phyloP scores from a whole-genome alignment of 2,329 filamentous ascomycete genomes.

The Cryoendolithus antarcticus region DNA sequence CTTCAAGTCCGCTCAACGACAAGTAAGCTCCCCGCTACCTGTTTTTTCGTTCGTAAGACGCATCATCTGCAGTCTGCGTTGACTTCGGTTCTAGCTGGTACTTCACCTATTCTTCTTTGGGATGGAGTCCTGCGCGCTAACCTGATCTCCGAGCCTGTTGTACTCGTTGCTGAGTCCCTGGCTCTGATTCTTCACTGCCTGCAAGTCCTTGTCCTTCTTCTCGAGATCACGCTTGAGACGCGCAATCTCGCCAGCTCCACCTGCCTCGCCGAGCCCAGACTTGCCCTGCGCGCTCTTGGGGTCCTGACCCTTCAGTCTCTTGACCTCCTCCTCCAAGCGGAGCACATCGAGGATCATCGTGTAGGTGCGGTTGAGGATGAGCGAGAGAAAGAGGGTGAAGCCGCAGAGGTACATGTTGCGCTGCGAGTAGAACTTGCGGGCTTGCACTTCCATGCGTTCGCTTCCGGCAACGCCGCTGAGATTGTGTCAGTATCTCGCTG shows the following conservation, averaged over 20 bases:
- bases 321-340: conserved; percentile 83
- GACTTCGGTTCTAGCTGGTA: too few relatives aligned
- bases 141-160: conserved; percentile 71
- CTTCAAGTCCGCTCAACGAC: too few relatives aligned
- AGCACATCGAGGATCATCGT: conserved; percentile 90
- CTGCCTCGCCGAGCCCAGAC: conserved; percentile 60
- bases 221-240: conserved; percentile 53
- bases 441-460: conserved; percentile 96
- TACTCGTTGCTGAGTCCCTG: conserved; percentile 76
- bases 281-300: conserved; percentile 45
- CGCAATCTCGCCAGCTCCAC: conserved; percentile 63
- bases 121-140: conserved; percentile 43
- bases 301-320: conserved; percentile 59
- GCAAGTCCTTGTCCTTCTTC: conserved; percentile 70
- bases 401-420: conserved; percentile 99
- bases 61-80: too few relatives aligned
- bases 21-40: too few relatives aligned
- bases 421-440: conserved; percentile 99
- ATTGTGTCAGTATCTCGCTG: conserved; percentile 9
- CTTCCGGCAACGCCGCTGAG: conserved; percentile 59
- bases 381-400: conserved; percentile 95
- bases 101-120: conserved; percentile 46
- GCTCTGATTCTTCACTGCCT: conserved; percentile 84
- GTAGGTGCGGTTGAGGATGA: conserved; percentile 98
- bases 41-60: too few relatives aligned